Percentiles rank a stretch among this genome's conserved stretches.
Evolutionary conservation across 305 asterid genomes (phyloP).

Genomic region (Solanum hybrid): DNA sequence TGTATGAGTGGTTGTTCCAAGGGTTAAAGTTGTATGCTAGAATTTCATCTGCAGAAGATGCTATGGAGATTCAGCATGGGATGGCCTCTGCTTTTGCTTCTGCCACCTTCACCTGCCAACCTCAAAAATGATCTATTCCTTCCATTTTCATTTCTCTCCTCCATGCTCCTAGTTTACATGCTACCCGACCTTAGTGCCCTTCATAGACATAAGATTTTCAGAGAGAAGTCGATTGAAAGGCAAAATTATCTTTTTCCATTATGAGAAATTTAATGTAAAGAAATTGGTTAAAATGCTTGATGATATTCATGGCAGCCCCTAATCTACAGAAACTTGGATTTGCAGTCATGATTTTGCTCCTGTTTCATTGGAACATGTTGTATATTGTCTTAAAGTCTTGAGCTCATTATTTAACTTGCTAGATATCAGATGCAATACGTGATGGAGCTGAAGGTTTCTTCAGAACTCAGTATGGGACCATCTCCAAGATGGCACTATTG

Average conservation of each 20-base stretch:
- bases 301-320: background rate
- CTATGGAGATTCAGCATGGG: background rate
- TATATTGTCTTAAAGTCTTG: slow-evolving; percentile 7
- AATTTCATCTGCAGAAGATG: background rate
- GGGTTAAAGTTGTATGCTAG: background rate
- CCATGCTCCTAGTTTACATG: background rate
- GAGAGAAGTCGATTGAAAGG: background rate
- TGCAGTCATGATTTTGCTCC: slow-evolving; percentile 1
- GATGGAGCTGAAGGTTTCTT: slow-evolving; percentile 99
- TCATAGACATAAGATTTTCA: background rate
- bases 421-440: slow-evolving; percentile 99
- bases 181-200: background rate
- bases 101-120: background rate
- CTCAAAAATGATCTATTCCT: background rate
- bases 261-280: background rate
- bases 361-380: background rate
- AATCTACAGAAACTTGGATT: background rate
- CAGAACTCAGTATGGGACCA: slow-evolving; percentile 93
- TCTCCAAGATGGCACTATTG: slow-evolving; percentile 88
- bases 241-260: background rate
- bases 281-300: background rate
- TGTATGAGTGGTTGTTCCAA: background rate
- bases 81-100: background rate
- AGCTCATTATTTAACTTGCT: slow-evolving; percentile 31
- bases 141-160: background rate